Evolutionary conservation across 1,139 yeast species (phyloP).

Genomic region (Suhomyces ambrosiae): DNA sequence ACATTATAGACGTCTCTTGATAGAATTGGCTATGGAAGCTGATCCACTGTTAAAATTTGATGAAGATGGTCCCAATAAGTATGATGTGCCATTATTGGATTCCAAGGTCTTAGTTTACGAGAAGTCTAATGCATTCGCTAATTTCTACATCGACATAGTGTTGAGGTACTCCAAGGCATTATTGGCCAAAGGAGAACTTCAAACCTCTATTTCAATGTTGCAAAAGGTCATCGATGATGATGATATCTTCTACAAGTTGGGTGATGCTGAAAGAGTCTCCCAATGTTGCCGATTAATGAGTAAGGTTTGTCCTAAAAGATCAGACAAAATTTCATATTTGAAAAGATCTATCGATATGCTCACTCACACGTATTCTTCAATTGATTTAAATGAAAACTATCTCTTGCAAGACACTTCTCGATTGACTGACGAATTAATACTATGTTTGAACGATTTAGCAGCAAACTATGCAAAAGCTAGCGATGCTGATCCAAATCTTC

Average conservation of each 20-base stretch:
- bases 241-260: slow-evolving; percentile 40
- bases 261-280: slow-evolving; percentile 48
- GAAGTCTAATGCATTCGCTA: slow-evolving; percentile 39
- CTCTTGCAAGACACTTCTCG: slow-evolving; percentile 31
- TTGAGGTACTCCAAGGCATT: slow-evolving; percentile 46
- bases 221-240: slow-evolving; percentile 39
- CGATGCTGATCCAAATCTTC: slow-evolving; percentile 14
- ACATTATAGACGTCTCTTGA: slow-evolving; percentile 44
- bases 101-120: slow-evolving; percentile 33
- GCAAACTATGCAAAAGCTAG: slow-evolving; percentile 29
- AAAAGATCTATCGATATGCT: slow-evolving; percentile 47
- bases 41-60: slow-evolving; percentile 30
- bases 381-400: slow-evolving; percentile 30
- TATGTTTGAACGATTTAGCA: slow-evolving; percentile 40
- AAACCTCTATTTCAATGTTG: slow-evolving; percentile 34
- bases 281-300: slow-evolving; percentile 45
- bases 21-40: slow-evolving; percentile 38
- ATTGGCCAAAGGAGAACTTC: slow-evolving; percentile 44
- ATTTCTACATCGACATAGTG: slow-evolving; percentile 49
- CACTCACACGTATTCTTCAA: slow-evolving; percentile 28
- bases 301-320: slow-evolving; percentile 26
- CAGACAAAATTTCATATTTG: slow-evolving; percentile 38
- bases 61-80: slow-evolving; percentile 28
- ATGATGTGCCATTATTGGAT: slow-evolving; percentile 38
- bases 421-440: slow-evolving; percentile 43